Percentiles rank a stretch among this genome's conserved stretches.
Conservation (phyloP, 169 alveolate species). For the Plasmodium sp. region DNA sequence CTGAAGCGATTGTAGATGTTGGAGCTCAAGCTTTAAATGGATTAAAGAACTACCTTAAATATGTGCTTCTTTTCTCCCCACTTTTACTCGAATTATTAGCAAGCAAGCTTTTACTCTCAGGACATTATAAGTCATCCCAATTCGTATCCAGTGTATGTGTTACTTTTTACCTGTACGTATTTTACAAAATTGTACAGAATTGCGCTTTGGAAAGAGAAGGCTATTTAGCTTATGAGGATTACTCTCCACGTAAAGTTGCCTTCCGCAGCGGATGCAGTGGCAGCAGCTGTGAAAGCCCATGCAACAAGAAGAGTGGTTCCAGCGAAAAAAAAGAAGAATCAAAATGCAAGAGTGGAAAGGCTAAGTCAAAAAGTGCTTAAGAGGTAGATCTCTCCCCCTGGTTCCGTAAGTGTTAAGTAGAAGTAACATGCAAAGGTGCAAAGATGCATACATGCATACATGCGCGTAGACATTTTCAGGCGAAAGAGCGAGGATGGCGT, state of each 20-base stretch:
- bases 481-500: neutral
- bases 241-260: neutral
- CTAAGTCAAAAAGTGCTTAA: neutral
- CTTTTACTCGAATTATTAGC: neutral
- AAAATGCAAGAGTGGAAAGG: neutral
- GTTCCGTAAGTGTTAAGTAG: neutral
- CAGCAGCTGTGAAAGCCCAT: neutral
- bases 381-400: neutral
- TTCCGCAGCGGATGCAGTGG: neutral
- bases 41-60: neutral
- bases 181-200: neutral
- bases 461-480: neutral
- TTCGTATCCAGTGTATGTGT: neutral
- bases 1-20: neutral
- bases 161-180: neutral
- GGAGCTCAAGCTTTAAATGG: neutral
- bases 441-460: neutral
- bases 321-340: neutral
- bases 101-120: neutral
- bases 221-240: neutral
- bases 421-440: neutral
- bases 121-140: neutral
- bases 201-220: neutral
- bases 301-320: neutral
- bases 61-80: neutral